Evolutionary conservation across 192 early-diverging fungal genomes (phyloP), one percentile per base, ranked within the genome.

Genomic region (Coemansia javaensis): DNA sequence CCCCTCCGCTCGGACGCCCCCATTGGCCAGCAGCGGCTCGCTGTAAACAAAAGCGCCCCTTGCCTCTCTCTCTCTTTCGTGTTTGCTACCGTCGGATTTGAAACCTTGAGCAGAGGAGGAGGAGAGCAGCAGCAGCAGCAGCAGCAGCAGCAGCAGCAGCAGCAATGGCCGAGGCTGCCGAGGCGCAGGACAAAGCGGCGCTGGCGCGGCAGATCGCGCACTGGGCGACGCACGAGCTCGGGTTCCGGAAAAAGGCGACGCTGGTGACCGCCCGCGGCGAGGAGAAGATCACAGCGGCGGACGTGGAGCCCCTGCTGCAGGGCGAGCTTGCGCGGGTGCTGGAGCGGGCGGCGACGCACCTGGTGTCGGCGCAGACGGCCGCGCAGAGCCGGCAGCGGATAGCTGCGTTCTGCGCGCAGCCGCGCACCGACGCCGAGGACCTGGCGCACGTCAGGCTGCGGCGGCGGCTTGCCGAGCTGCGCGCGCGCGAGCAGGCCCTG

Each of bases 211-310:
- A 49, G 11, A 47, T 75, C 31, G 58, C 65, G 10, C 39, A 44
- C 21, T 75, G 71, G 71, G 71, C 71, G 13, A 75, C 59, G 4
- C 16, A 63, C 12, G 71, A 68, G 41, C 65, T 75, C 11, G 71
- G 71, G 16, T 75, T 67, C 24, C 45, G 71, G 17, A 63, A 59
- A 30, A 31, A 31, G 20, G 49, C 65, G 8, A 67, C 71, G 7
- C 56, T 75, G 10, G 71, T 75, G 15, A 56, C 59, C 0, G 58
- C 71, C 25, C 54, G 58, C 22, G 71, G 71, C 43, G 65, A 75
- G 32, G 71, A 75, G 40, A 54, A 50, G 32, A 40, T 75, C 30
- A 28, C 39, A 14, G 38, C 46, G 11, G 38, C 46, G 0, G 65
- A 75, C 20, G 27, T 75, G 8, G 71, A 68, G 53, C 64, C 63